Evolutionary conservation across 306 rosid species (phyloP).

Genomic region (Vicia villosa): DNA sequence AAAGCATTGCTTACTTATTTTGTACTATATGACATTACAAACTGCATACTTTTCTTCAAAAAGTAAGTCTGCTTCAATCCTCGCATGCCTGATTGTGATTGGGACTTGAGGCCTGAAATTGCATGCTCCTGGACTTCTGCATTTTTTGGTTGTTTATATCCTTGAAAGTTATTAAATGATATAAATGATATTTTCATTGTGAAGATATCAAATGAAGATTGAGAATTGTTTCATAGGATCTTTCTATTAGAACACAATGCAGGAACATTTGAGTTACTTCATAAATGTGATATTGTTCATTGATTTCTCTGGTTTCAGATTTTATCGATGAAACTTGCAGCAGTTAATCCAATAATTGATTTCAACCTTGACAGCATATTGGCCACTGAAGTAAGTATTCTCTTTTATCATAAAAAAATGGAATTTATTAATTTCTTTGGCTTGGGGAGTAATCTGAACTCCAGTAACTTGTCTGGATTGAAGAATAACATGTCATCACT

Average conservation of each 20-base stretch:
- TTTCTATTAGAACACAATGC: slow-evolving; percentile 28
- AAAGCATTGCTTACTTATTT: slow-evolving; percentile 23
- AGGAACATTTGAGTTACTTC: slow-evolving; percentile 25
- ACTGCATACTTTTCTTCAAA: background rate
- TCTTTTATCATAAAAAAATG: background rate
- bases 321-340: slow-evolving; percentile 93
- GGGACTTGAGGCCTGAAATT: slow-evolving; percentile 30
- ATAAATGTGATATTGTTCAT: slow-evolving; percentile 33
- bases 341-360: slow-evolving; percentile 87
- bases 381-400: slow-evolving; percentile 73
- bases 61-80: background rate
- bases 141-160: slow-evolving; percentile 5
- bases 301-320: slow-evolving; percentile 57
- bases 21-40: slow-evolving; percentile 12
- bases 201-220: slow-evolving; percentile 15
- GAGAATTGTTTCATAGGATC: slow-evolving; percentile 28
- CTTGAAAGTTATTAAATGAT: slow-evolving; percentile 22
- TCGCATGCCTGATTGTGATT: background rate
- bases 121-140: slow-evolving; percentile 21
- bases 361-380: slow-evolving; percentile 73
- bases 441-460: slow-evolving; percentile 19
- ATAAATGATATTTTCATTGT: background rate
- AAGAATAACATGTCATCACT: slow-evolving; percentile 12
- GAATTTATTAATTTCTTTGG: background rate
- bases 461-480: background rate